A percentile compares a stretch with the other conserved stretches of the same genome.
Evolutionary conservation across 2,329 filamentous ascomycete genomes (phyloP).

Genomic region (Pseudocercospora macadamiae): DNA sequence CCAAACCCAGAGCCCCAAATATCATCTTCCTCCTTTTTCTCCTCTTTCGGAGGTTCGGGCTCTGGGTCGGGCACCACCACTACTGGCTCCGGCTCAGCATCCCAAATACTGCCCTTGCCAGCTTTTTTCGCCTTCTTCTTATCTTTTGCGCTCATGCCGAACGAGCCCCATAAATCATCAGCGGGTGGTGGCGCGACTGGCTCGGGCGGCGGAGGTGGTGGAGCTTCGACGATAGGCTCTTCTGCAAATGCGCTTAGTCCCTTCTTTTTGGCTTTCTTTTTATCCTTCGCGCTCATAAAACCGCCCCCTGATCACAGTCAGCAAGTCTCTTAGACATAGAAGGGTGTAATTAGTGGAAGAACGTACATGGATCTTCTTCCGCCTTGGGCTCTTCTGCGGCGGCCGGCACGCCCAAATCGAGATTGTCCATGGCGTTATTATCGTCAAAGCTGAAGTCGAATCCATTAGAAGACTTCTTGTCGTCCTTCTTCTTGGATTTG

Average conservation of each 20-base stretch:
- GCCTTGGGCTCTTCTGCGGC: slow-evolving; percentile 25
- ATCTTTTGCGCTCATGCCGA: slow-evolving; percentile 29
- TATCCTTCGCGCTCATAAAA: slow-evolving; percentile 36
- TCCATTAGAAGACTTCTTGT: slow-evolving; percentile 38
- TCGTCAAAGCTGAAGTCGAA: slow-evolving; percentile 38
- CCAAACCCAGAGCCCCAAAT: slow-evolving; percentile 36
- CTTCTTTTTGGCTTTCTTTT: slow-evolving; percentile 36
- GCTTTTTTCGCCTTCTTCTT: slow-evolving; percentile 52
- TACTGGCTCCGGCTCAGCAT: slow-evolving; percentile 38
- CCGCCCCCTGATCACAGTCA: too few species aligned
- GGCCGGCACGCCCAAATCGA: slow-evolving; percentile 28
- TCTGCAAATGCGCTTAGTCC: slow-evolving; percentile 22
- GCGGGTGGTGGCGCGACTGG: slow-evolving; percentile 31
- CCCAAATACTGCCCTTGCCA: slow-evolving; percentile 42
- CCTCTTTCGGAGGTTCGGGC: slow-evolving; percentile 41
- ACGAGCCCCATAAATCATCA: slow-evolving; percentile 40
- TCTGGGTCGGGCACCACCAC: slow-evolving; percentile 42
- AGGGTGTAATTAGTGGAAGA: too few species aligned
- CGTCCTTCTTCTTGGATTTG: slow-evolving; percentile 39
- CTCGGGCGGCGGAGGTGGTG: slow-evolving; percentile 31
- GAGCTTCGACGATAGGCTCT: slow-evolving; percentile 31
- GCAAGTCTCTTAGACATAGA: too few species aligned
- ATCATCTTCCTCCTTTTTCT: slow-evolving; percentile 44
- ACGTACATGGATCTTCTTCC: slow-evolving; percentile 32
- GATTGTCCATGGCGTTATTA: slow-evolving; percentile 15